phyloP scores from a whole-genome alignment of 2,329 filamentous ascomycete genomes.

The Ophiosphaerella narmari region DNA sequence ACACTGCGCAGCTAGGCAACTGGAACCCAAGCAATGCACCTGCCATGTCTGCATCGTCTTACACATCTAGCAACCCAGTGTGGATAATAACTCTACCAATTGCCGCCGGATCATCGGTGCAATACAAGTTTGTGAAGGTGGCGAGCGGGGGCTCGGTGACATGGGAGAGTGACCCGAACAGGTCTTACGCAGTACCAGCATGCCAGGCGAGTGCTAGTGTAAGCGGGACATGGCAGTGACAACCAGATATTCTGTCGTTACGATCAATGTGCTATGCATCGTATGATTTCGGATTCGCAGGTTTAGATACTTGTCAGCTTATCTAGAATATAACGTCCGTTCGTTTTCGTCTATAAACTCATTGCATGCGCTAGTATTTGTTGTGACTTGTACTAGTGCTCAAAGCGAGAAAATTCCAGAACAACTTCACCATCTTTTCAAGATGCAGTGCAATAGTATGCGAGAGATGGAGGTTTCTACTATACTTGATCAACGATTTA shows the following conservation, averaged over 20 bases:
- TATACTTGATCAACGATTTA: too few relatives aligned
- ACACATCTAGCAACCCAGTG: conserved; percentile 52
- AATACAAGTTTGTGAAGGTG: conserved; percentile 54
- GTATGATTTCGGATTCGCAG: too few relatives aligned
- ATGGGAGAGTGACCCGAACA: conserved; percentile 53
- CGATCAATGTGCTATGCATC: neutral
- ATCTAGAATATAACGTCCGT: too few relatives aligned
- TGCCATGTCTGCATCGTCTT: conserved; percentile 49
- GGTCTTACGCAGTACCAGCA: conserved; percentile 44
- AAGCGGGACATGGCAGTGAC: conserved; percentile 26
- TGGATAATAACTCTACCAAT: conserved; percentile 53
- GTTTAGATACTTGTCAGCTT: too few relatives aligned
- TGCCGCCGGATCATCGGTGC: conserved; percentile 46
- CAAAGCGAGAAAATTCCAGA: too few relatives aligned
- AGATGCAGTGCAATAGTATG: too few relatives aligned
- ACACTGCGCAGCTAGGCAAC: conserved; percentile 49
- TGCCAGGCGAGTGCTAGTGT: conserved; percentile 33
- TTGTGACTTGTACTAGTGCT: too few relatives aligned
- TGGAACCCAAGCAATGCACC: conserved; percentile 50
- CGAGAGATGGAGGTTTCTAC: too few relatives aligned
- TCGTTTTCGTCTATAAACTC: too few relatives aligned
- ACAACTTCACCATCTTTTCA: too few relatives aligned
- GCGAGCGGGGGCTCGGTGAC: conserved; percentile 52
- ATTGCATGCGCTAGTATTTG: too few relatives aligned
- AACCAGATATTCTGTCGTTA: neutral